Evolutionary conservation across 441 rosid genomes (phyloP).

Genomic region (Erodium chrysanthum): DNA sequence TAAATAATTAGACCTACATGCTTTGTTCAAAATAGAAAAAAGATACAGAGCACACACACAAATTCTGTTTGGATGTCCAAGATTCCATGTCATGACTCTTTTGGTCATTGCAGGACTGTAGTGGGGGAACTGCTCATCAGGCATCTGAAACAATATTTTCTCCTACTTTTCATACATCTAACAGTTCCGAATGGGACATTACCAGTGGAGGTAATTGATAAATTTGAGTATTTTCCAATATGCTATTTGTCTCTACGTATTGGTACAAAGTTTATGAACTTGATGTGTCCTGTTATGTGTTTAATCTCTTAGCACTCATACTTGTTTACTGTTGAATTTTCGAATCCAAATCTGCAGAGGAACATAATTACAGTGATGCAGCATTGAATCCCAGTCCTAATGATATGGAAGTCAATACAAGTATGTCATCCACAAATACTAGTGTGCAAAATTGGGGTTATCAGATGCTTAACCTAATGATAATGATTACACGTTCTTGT

Average conservation of each 20-base stretch:
- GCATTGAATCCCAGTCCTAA: constrained; percentile 15
- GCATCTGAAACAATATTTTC: constrained; percentile 45
- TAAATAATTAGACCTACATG: constrained; percentile 16
- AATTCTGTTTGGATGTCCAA: neutral
- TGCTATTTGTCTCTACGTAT: neutral
- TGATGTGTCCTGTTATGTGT: neutral
- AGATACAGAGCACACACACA: neutral
- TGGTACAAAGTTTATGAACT: neutral
- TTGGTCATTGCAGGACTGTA: constrained; percentile 32
- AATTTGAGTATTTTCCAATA: neutral
- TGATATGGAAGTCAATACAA: constrained; percentile 23
- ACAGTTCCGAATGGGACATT: constrained; percentile 28
- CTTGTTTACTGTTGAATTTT: constrained; percentile 11
- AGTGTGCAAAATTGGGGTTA: constrained; percentile 22
- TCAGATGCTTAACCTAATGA: constrained; percentile 32
- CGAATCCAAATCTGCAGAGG: constrained; percentile 23
- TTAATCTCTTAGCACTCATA: neutral
- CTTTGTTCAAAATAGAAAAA: constrained; percentile 1
- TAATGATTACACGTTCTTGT: constrained; percentile 19
- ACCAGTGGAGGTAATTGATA: constrained; percentile 33
- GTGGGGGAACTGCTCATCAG: constrained; percentile 26
- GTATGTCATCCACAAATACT: constrained; percentile 24
- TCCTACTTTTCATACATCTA: constrained; percentile 47
- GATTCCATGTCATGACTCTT: constrained; percentile 16
- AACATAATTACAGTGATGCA: constrained; percentile 19